Base-by-base conservation (phyloP, 177 flowering plant genomes). In the Vitis hybrid region DNA sequence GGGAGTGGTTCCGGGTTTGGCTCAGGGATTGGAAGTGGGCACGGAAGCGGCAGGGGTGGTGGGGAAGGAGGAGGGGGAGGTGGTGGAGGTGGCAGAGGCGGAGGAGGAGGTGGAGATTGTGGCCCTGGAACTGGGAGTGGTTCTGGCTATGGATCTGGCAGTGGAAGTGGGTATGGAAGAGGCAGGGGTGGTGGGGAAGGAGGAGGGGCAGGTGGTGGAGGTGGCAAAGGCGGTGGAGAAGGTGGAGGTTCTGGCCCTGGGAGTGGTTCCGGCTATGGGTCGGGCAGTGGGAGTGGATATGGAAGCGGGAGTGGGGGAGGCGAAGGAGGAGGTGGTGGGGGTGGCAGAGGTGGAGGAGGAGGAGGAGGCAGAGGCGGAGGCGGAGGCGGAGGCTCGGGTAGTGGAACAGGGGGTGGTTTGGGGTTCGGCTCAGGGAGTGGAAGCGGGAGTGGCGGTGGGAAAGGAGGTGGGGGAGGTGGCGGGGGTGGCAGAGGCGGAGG, bases 21-120 rank as follows among this genome's bases (percentile, higher is more conserved):
- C 1, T 32, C 30, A 32, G 81, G 84, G 0, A 69, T 70, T 1
- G 81, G 83, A 1, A 60, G 55, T 30, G 83, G 82, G 56, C 49
- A 64, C 7, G 73, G 76, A 5, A 21, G 10, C 4, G 76, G 71
- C 1, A 10, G 52, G 11, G 79, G 82, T 26, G 64, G 70, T 48
- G 78, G 78, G 19, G 11, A 7, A 17, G 79, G 79, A 51, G 45
- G 71, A 2, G 70, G 68, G 17, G 72, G 66, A 18, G 73, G 73
- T 26, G 71, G 74, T 4, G 80, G 80, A 0, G 70, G 72, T 15
- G 72, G 77, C 2, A 63, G 79, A 32, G 77, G 77, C 4, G 77
- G 79, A 7, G 79, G 82, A 2, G 70, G 74, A 3, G 79, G 77
- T 1, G 68, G 73, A 1, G 79, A 81, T 9, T 69, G 66, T 17